Base-by-base conservation (phyloP, 306 rosid genomes). In the Inga oerstediana region DNA sequence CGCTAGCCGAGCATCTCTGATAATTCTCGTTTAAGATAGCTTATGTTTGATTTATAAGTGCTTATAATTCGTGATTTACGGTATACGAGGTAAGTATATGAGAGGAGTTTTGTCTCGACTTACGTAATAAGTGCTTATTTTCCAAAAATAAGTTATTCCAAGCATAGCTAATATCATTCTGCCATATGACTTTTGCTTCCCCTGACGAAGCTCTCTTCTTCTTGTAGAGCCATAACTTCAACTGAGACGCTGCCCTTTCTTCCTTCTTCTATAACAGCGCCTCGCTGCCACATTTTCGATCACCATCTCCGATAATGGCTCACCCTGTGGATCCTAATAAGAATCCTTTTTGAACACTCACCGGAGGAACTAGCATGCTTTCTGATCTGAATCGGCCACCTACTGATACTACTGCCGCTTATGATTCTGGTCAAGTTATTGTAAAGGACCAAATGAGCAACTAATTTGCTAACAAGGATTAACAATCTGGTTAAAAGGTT, bases 181-280 rank as follows among this genome's bases (percentile, higher is more conserved):
- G 89, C 77, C 98, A 96, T 78, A 90, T 96, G 92, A 91, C 99
- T 61, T 86, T 93, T 10, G 83, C 97, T 54, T 77, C 99, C 30
- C 85, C 80, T 24, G 90, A 91, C 76, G 98, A 91, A 85, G 99
- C 99, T 51, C 76, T 81, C 49, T 92, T 92, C 94, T 96, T 87
- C 89, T 89, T 96, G 30, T 98, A 96, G 41, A 83, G 88, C 85
- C 98, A 93, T 85, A 92, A 92, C 68, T 96, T 90, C 88, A 94
- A 92, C 82, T 97, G 93, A 58, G 97, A 96, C 82, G 91, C 97
- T 52, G 99, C 99, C 88, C 93, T 96, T 74, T 87, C 97, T 0
- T 88, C 99, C 30, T 93, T 92, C 80, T 68, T 93, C 4, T 96
- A 96, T 81, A 84, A 84, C 84, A 34, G 2, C 77, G 0, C 8